A percentile compares a stretch with the other conserved stretches of the same genome.
Conservation (phyloP, 169 alveolate species). For the Eimeria falciformis region DNA sequence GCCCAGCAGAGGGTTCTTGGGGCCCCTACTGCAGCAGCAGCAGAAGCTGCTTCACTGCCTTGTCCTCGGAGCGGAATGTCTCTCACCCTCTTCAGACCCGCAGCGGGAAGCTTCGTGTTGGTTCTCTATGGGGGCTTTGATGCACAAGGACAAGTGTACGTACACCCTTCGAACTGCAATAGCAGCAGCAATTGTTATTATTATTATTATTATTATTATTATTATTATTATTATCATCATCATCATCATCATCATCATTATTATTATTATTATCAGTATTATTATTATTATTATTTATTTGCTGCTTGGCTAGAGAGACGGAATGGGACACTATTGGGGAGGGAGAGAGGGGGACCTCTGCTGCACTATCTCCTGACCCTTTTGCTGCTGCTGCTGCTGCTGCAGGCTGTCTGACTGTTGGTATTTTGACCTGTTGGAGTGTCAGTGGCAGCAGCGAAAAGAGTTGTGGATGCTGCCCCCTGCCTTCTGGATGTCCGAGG, state of each 20-base stretch:
- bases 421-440: background rate
- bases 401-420: background rate
- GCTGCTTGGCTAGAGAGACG: background rate
- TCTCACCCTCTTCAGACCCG: conserved; percentile 3
- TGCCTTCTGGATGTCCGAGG: conserved; percentile 18
- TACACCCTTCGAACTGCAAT: background rate
- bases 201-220: too few species aligned
- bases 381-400: background rate
- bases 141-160: conserved; percentile 11
- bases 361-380: background rate
- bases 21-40: background rate
- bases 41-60: background rate
- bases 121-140: conserved; percentile 38
- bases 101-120: background rate
- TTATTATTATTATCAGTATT: too few species aligned
- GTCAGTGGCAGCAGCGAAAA: background rate
- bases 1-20: background rate
- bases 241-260: background rate
- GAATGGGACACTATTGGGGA: too few species aligned
- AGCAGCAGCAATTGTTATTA: conserved; percentile 44
- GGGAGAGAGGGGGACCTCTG: too few species aligned
- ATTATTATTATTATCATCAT: too few species aligned
- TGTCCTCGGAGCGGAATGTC: conserved; percentile 16
- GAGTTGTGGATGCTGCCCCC: conserved; percentile 59
- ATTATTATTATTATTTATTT: too few species aligned